Conservation (phyloP, 1,139 yeast genomes). For the Hansenula sp. region DNA sequence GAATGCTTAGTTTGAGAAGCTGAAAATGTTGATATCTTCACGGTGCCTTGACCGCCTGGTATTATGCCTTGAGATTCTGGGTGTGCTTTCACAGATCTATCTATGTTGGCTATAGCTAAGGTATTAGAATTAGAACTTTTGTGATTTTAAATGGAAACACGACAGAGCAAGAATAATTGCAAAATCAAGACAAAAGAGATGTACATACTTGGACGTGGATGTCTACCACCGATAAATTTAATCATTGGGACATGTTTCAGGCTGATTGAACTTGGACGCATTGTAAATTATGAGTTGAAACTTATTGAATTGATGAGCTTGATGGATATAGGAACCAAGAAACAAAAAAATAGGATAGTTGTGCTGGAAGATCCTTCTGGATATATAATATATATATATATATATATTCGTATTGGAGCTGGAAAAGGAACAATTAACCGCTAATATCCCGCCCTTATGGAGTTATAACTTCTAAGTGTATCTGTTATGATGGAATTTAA, state of each 20-base stretch:
- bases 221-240: constrained; percentile 23
- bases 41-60: constrained; percentile 19
- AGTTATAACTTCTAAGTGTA: no score
- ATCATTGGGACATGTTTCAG: constrained; percentile 18
- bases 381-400: background rate
- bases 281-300: constrained; percentile 2
- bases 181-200: no score
- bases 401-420: no score
- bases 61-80: constrained; percentile 20
- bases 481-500: no score
- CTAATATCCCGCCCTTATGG: no score
- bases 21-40: constrained; percentile 14
- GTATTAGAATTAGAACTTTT: constrained; percentile 1
- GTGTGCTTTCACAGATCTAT: constrained; percentile 15
- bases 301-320: background rate
- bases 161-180: no score
- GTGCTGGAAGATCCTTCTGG: no score
- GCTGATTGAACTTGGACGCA: constrained; percentile 18
- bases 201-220: constrained; percentile 16
- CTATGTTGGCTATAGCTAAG: constrained; percentile 5
- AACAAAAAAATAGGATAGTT: no score
- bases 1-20: constrained; percentile 6
- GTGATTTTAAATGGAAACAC: no score
- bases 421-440: no score
- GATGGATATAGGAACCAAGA: background rate